Base-by-base conservation (phyloP, 768 basidiomycete genomes). In the Termitomyces sp. region DNA sequence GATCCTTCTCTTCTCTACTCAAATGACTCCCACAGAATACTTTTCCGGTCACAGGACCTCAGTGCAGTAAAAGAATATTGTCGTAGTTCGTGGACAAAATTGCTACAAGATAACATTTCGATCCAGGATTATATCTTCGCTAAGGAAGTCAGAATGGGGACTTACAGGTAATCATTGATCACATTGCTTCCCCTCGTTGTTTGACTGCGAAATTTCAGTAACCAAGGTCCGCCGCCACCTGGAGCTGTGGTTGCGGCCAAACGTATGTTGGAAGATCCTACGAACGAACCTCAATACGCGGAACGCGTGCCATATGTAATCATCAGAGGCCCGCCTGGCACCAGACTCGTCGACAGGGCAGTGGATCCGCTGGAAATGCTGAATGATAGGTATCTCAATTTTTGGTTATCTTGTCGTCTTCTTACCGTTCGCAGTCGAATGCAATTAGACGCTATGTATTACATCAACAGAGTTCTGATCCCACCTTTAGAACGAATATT, bases 61-160 rank as follows among this genome's bases (percentile, higher is more conserved):
- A 95, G 91, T 61, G 74, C 86, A 64, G 86, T 98, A 66, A 98
- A 98, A 71, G 83, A 85, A 5, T 97, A 95, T 66, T 95, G 94
- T 66, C 86, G 81, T 63, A 76, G 78, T 23, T 88, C 91, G 10
- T 98, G 94, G 94, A 79, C 82, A 10, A 91, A 89, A 68, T 80
- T 99, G 44, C 70, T 95, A 48, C 87, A 92, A 58, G 87, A 91
- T 60, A 86, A 82, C 63, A 87, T 84, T 2, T 88, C 92, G 2
- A 74, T 92, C n/a, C 90, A 95, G 64, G 95, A 98, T 69, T 97
- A 97, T 66, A 88, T 94, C 38, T 94, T 98, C 64, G 87, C 96
- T 0, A 96, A 96, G 69, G 93, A 95, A 72, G 95, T 98, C 32
- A 87, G 77, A 66, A 81, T 98, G 80, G 97, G 97, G 13, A 91